A percentile compares a stretch with the other conserved stretches of the same genome.
Evolutionary conservation across 208 protist species (phyloP).

Genomic region (Lotmaria passim): DNA sequence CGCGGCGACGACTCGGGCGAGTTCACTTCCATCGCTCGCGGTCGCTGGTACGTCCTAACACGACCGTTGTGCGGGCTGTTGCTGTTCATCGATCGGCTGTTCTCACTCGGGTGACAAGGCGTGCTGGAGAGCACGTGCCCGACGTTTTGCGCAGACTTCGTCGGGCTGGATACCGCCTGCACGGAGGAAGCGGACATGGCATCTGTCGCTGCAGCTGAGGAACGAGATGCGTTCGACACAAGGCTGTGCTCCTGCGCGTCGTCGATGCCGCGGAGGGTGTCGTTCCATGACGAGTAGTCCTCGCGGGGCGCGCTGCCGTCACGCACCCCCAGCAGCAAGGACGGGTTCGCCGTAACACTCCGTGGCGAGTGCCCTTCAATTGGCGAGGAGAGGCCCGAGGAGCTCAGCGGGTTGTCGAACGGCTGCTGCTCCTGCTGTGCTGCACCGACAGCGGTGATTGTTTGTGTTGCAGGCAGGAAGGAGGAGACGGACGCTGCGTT

Average conservation of each 20-base stretch:
- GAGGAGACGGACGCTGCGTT: background rate
- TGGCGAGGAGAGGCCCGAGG: background rate
- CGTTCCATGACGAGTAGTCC: background rate
- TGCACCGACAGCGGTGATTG: background rate
- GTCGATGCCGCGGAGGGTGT: background rate
- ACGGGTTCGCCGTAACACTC: constrained; percentile 2
- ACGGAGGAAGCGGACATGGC: constrained; percentile 11
- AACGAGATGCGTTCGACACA: background rate
- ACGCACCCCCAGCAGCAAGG: background rate
- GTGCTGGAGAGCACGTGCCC: background rate
- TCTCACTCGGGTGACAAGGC: background rate
- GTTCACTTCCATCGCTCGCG: background rate
- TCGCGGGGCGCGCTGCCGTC: constrained; percentile 4
- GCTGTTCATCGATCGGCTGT: no score
- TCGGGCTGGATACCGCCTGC: constrained; percentile 7
- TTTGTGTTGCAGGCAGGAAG: background rate
- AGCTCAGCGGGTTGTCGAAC: background rate
- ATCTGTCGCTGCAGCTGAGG: background rate
- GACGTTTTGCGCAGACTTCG: background rate
- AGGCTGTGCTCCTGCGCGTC: background rate
- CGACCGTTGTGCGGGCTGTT: background rate
- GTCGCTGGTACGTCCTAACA: background rate
- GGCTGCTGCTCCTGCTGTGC: no score
- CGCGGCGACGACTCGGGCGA: constrained; percentile 3
- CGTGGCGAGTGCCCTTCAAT: constrained; percentile 4